phyloP scores from a whole-genome alignment of 306 rosid species.

The Parietaria judaica region DNA sequence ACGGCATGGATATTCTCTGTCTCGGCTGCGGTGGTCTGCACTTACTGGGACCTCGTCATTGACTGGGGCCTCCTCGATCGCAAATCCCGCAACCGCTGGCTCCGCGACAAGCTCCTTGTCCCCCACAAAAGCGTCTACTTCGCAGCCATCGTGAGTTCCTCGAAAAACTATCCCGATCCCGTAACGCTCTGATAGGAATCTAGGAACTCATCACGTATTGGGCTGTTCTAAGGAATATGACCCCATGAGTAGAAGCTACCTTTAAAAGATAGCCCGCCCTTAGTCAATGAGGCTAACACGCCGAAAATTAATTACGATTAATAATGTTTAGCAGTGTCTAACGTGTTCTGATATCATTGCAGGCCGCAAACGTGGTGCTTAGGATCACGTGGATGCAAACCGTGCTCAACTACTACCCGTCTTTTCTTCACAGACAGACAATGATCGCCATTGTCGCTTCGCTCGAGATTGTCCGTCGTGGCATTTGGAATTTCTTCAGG shows the following conservation, averaged over 20 bases:
- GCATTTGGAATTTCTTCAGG: slow-evolving; percentile 77
- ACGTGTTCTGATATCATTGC: not conserved
- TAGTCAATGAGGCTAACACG: too few species aligned
- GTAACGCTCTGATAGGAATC: too few species aligned
- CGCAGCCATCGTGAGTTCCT: slow-evolving; percentile 43
- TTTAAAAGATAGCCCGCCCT: too few species aligned
- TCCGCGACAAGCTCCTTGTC: slow-evolving; percentile 58
- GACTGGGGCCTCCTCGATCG: slow-evolving; percentile 74
- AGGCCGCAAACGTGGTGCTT: slow-evolving; percentile 57
- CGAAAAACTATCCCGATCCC: too few species aligned
- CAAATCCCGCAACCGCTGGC: slow-evolving; percentile 49
- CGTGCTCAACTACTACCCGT: slow-evolving; percentile 30
- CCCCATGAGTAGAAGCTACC: too few species aligned
- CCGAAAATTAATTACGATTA: not conserved
- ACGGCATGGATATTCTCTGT: slow-evolving; percentile 39
- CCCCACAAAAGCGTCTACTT: slow-evolving; percentile 43
- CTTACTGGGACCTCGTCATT: slow-evolving; percentile 59
- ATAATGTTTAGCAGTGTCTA: too few species aligned
- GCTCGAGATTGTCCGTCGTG: slow-evolving; percentile 65
- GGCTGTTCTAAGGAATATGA: too few species aligned
- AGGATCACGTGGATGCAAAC: slow-evolving; percentile 72
- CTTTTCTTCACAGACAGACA: slow-evolving; percentile 38
- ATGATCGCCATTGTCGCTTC: slow-evolving; percentile 34
- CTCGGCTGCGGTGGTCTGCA: slow-evolving; percentile 37
- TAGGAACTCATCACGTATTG: too few species aligned